Evolutionary conservation across 108 stramenopile genomes (phyloP), one percentile per base, ranked within the genome.

Genomic region (Cyclotella baltica): DNA sequence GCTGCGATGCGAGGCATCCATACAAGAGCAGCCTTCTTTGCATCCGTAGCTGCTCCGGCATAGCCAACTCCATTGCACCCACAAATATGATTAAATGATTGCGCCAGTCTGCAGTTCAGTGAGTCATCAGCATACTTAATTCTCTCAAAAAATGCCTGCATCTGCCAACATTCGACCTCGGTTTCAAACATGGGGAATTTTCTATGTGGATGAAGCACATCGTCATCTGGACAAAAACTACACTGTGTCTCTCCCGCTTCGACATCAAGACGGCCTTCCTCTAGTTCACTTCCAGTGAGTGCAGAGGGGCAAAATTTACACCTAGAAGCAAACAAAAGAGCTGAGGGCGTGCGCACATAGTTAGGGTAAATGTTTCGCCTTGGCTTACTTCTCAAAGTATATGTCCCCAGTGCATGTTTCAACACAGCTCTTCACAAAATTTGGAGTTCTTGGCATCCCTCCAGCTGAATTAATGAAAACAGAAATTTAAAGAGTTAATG

Each of bases 1-100:
- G 72, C 72, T 3, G 25, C 64, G 20, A 73, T 46, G 16, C 72
- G 31, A 6, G 72, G 72, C 38, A 73, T 20, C 72, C 72, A 73
- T 37, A 34, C 72, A 46, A 73, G 62, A 0, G 48, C 62, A 23
- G 61, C 34, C 27, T 47, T 55, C 35, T 73, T 73, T 15, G 72
- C 62, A 9, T 37, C 18, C 18, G 72, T 31, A 4, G 33, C 35
- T 13, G 72, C 72, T 43, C 72, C 72, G 11, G 38, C 61, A 30
- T 73, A 73, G 16, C 62, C 72, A 35, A 18, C 18, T 1, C 72
- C 72, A 38, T 63, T 37, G 31, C 72, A 73, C 10, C 72, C 72
- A 33, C 72, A 73, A 11, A 73, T 64, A 19, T 73, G 59, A 40
- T 73, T 73, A 18, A 63, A 31, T 35, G 35, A 35, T 28, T 73